Base-by-base conservation (phyloP, 2,329 filamentous ascomycete genomes). In the Colletotrichum sp. region DNA sequence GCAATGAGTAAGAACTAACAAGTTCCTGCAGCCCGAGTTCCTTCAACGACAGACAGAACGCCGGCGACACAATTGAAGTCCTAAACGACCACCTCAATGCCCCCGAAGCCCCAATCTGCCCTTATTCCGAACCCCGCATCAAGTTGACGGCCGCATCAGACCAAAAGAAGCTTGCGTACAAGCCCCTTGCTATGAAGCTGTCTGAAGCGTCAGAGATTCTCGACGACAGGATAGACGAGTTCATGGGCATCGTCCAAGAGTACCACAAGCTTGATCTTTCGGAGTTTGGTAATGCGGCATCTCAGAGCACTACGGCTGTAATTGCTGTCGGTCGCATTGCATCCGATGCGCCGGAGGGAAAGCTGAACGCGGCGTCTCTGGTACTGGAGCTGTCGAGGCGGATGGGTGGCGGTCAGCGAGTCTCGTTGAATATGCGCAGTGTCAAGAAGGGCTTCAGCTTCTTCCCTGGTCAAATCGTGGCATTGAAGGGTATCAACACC, bases 381-480 rank as follows among this genome's bases (percentile, higher is more conserved):
- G 93, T 98, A 5, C 89, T 99, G 2, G 97, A 99, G 85, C 96
- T 94, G 24, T 98, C 96, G 28, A 90, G 96, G 79, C 90, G 95
- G 34, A 95, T 92, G 79, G 97, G 97, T 43, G 95, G 94, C 78
- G 97, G 96, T 6, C 87, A 95, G 73, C 91, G 97, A 73, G 91
- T 98, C 34, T 94, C 95, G 6, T 85, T 99, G 21, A 95, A 95
- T 78, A 87, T 98, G 73, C 91, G 94, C 76, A 21, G n/a, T 52
- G 43, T 13, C n/a, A 90, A 90, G 4, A 86, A 88, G 34, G 78
- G 90, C 3, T 97, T 94, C 85, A 94, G 95, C 82, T 95, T 98
- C 87, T 98, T 98, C 82, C 97, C 96, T 0, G 97, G 97, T 8
- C 96, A 98, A 82, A 95, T 98, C 68, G 95, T 98, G 34, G 97